Evolutionary conservation across 129 eudicot species (phyloP).

Genomic region (Artemisia annua): DNA sequence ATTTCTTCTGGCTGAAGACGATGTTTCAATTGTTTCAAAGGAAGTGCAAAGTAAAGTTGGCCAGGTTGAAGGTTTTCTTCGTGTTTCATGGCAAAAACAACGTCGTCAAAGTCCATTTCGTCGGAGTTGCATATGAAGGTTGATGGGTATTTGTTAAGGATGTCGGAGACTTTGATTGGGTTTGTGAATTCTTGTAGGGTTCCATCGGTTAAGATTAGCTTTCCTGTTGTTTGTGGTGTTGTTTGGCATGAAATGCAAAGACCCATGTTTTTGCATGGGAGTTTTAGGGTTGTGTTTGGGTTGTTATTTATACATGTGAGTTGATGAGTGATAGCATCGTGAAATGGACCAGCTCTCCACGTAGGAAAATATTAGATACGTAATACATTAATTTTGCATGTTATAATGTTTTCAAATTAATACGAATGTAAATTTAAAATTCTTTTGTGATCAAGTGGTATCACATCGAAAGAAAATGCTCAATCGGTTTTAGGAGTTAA

Average conservation of each 20-base stretch:
- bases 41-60: slow-evolving; percentile 78
- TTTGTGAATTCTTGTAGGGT: slow-evolving; percentile 58
- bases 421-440: too few species aligned
- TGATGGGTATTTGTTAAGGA: slow-evolving; percentile 52
- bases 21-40: slow-evolving; percentile 47
- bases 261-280: slow-evolving; percentile 53
- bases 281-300: slow-evolving; percentile 5
- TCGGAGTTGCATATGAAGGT: slow-evolving; percentile 83
- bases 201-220: slow-evolving; percentile 65
- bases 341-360: slow-evolving; percentile 40
- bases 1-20: slow-evolving; percentile 85
- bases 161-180: slow-evolving; percentile 60
- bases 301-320: slow-evolving; percentile 21
- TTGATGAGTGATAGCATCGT: slow-evolving; percentile 22
- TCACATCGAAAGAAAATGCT: too few species aligned
- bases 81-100: slow-evolving; percentile 56
- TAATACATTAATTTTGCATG: too few species aligned
- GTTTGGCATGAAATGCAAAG: slow-evolving; percentile 71
- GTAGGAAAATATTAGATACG: not conserved
- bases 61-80: slow-evolving; percentile 69
- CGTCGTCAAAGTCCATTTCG: slow-evolving; percentile 87
- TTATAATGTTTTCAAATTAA: too few species aligned
- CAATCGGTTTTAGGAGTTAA: too few species aligned
- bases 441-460: too few species aligned
- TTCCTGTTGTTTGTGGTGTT: slow-evolving; percentile 56